Evolutionary conservation across 2,329 filamentous ascomycete species (phyloP), one percentile per base, ranked within the genome.

Genomic region (Beauveria rudraprayagi): DNA sequence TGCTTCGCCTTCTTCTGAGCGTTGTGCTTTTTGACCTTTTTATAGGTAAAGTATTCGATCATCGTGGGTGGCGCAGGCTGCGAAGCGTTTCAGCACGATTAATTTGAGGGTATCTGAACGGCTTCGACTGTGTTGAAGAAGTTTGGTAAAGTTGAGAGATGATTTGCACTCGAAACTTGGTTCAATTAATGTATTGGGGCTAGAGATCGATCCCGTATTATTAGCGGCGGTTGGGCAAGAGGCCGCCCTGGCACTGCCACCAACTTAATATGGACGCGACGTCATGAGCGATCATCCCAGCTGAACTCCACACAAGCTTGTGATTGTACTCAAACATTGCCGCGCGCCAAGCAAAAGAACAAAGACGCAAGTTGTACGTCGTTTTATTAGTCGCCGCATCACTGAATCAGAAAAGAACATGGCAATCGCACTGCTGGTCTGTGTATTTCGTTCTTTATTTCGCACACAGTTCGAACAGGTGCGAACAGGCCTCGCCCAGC

Each of bases 1-100:
- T 70, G 66, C 51, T 70, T 67, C 30, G 70, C 71, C 17, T 72
- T 73, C 63, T 83, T 81, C 62, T 83, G 77, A 2, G 75, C 78
- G 66, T 77, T 79, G 69, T 81, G 74, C 72, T 86, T 84, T 75
- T 86, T 87, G 68, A 79, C 75, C 70, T 86, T 87, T 70, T 83
- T 86, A 75, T 80, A 82, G 41, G 78, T 74, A 65, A 87, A 81
- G 71, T 84, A 87, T 71, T 87, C 83, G 63, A 87, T 69, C 85
- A 88, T 88, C 54, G 65, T 75, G 68, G 53, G 52, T 41, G 55
- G 34, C 55, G 34, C 55, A 50, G 55, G 19, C 14, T 28, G 22
- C 17, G 17, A 24, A 16, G 55, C 43, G 55, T 41, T 17, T 41
- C 44, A 50, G 34, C 44, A 22, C 30, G 14, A 30, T 57, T 14